Conservation (phyloP, 371 early-diverging fungal species). For the Mucor racemosus region DNA sequence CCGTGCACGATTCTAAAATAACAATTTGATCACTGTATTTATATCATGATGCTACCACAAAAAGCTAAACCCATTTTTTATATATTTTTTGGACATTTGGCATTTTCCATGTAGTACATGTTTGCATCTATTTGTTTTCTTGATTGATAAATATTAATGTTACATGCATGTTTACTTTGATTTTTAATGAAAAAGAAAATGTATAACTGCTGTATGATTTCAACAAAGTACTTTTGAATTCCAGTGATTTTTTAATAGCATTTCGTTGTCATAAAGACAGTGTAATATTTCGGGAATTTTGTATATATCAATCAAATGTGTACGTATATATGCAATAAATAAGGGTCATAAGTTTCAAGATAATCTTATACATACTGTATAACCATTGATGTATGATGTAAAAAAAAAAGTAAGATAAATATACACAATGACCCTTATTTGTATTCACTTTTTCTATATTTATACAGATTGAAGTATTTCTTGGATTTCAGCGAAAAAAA, state of each 20-base stretch:
- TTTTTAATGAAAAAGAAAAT: no score
- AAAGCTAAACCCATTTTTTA: not conserved
- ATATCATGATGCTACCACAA: not conserved
- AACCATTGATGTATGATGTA: not conserved
- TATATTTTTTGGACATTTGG: not conserved
- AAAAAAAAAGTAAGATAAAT: no score
- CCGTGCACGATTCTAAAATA: slow-evolving; percentile 8
- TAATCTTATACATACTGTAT: not conserved
- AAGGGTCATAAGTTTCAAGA: not conserved
- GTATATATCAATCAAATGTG: no score
- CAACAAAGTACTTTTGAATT: no score
- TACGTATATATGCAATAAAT: not conserved
- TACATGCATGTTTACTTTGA: no score
- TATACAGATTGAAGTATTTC: not conserved
- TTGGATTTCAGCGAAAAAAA: not conserved
- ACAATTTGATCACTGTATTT: not conserved
- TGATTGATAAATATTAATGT: not conserved
- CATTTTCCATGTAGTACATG: slow-evolving; percentile 1
- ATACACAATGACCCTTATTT: not conserved
- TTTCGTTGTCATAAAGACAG: no score
- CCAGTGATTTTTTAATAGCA: no score
- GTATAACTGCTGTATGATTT: no score
- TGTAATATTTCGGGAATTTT: not conserved
- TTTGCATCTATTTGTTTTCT: not conserved
- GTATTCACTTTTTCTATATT: not conserved